Evolutionary conservation across 495 filamentous ascomycete genomes (phyloP), one percentile per base, ranked within the genome.

Genomic region (Aspergillus egyptiacus): DNA sequence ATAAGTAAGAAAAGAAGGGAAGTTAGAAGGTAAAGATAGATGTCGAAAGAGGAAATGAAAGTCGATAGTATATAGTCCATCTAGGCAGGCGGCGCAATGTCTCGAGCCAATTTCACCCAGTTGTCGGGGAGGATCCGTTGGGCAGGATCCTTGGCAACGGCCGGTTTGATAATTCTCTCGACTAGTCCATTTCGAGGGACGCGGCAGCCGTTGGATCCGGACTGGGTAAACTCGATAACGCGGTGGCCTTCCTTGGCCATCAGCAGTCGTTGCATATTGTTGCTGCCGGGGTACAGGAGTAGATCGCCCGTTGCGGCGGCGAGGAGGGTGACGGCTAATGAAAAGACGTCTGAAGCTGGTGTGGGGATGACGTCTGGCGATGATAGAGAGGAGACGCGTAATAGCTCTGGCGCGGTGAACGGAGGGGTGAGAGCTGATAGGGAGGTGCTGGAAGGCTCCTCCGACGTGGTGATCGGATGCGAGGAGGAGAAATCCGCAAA

Each of bases 401-500:
- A 61, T 8, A 81, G 64, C 34, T 80, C 75, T 0, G 81, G 81
- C 22, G 80, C 77, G 11, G 79, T 70, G 58, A 75, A 84, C 7
- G 79, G 79, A 20, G 75, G 74, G 5, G 81, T 83, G 6, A 78
- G 61, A 23, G 79, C 79, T 1, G 69, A 67, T 47, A 66, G 53
- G 1, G 68, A 63, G 5, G 69, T 55, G 43, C 57, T 54, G 3
- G 49, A 56, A 6, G 39, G 37, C 28, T 61, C 51, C 2, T 50
- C 48, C 0, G 54, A 23, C 8, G 59, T 28, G 6, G 60, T 40
- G 23, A 71, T 53, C 10, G 46, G 45, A 22, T 74, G 64, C 0
- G 78, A 74, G n/a, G 80, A 80, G 1, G 79, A 83, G 56, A 83
- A 83, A 56, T 83, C 80, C 11, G 73, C 73, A 39, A 75, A 77